Conservation (phyloP, 1,139 yeast species). For the Insectozyma bohioensis region DNA sequence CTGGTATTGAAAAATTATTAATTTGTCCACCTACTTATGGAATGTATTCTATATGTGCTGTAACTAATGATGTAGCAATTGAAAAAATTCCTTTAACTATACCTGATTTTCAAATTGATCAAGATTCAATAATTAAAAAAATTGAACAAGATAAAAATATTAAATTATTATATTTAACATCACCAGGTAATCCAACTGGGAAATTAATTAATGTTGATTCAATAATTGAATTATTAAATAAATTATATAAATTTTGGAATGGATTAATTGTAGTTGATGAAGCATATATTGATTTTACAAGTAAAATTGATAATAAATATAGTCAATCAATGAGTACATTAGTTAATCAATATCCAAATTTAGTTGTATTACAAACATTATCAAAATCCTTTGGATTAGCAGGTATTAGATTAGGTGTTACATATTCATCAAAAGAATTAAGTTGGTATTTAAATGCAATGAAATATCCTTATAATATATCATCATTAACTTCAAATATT, state of each 20-base stretch:
- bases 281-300: conserved; percentile 82
- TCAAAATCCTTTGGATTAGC: conserved; percentile 97
- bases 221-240: conserved; percentile 52
- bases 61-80: conserved; percentile 79
- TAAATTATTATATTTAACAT: conserved; percentile 80
- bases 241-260: conserved; percentile 51
- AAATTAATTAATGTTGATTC: conserved; percentile 50
- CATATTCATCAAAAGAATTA: conserved; percentile 62
- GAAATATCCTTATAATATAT: conserved; percentile 95
- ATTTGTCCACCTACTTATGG: conserved; percentile 97
- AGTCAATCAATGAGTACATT: conserved; percentile 71
- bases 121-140: conserved; percentile 52
- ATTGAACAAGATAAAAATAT: conserved; percentile 58
- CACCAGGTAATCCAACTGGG: conserved; percentile 99
- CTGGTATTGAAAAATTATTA: conserved; percentile 78
- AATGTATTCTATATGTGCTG: conserved; percentile 91
- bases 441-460: conserved; percentile 74
- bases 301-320: conserved; percentile 10
- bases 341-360: conserved; percentile 77
- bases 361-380: conserved; percentile 87
- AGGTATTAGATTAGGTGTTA: conserved; percentile 85
- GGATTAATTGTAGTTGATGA: conserved; percentile 90
- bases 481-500: conserved; percentile 73
- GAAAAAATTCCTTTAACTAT: conserved; percentile 64
- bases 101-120: conserved; percentile 65